A percentile compares a stretch with the other conserved stretches of the same genome.
phyloP scores from a whole-genome alignment of 768 basidiomycete genomes.

The Dacryopinax spathularia region DNA sequence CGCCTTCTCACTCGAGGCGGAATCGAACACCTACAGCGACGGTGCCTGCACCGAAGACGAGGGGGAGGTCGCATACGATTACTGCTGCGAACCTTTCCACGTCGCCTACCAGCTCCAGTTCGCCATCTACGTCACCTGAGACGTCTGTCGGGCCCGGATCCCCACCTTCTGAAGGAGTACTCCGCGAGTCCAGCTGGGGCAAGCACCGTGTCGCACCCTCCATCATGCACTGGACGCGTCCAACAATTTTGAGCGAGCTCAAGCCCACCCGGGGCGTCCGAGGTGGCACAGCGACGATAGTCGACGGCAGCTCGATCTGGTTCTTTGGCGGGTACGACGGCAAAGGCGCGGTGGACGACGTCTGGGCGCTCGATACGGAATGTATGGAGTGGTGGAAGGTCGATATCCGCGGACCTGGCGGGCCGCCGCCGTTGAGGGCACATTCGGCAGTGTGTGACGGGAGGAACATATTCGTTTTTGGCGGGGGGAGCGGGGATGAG shows the following conservation, averaged over 20 bases:
- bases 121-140: background rate
- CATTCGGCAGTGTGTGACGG: slow-evolving; percentile 79
- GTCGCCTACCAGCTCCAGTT: background rate
- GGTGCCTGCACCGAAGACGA: background rate
- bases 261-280: background rate
- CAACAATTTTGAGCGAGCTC: background rate
- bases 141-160: background rate
- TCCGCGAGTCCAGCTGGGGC: background rate
- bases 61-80: background rate
- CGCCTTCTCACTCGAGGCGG: too few species aligned
- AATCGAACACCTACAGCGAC: too few species aligned
- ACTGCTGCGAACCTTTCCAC: background rate
- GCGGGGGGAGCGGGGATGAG: slow-evolving; percentile 66
- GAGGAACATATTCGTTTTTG: slow-evolving; percentile 58
- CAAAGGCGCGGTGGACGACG: background rate
- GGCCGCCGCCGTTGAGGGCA: slow-evolving; percentile 67
- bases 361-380: background rate
- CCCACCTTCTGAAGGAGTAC: background rate
- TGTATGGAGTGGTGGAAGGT: background rate
- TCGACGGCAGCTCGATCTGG: background rate
- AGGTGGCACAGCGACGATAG: background rate
- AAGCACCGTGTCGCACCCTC: background rate
- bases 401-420: background rate
- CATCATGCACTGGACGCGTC: background rate
- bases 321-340: background rate